Evolutionary conservation across 2,329 filamentous ascomycete genomes (phyloP), one percentile per base, ranked within the genome.

Genomic region (Drechslera avenae): DNA sequence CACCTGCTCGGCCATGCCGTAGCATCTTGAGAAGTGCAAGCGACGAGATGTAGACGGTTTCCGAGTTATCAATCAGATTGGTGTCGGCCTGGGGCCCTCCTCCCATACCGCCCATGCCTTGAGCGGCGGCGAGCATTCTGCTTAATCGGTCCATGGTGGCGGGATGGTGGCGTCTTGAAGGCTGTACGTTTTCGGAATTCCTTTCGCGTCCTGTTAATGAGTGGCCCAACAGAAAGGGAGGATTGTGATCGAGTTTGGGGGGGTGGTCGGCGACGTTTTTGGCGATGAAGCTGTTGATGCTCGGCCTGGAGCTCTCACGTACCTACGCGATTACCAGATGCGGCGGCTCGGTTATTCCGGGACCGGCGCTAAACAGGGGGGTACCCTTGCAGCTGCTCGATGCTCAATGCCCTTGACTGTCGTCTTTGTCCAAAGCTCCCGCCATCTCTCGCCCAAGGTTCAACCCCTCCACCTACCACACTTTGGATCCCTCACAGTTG

Each of bases 1-100:
- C 94, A 80, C 94, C 94, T 33, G 94, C 94, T 63, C 94, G 89
- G 60, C 94, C 94, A 77, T 99, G 94, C 74, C 94, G 88, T 76
- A 99, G 83, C 94, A 99, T 99, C 84, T 99, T 99, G 67, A 99
- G 83, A 45, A 99, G 83, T 44, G 94, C 94, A 55, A 99, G 86
- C 40, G 94, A 99, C 44, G 94, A 99, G 68, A 99, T 99, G 80
- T 99, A 96, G 64, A 99, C 94, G 28, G 94, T 99, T 81, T 99
- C 94, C 67, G 93, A 96, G 80, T 99, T 99, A 75, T 99, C 94
- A 75, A 99, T 95, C 54, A 99, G 84, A 72, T 88, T 92, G 32
- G 93, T 94, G 68, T 97, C 93, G 46, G 62, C 59, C 34, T 62
- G 61, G 39, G 64, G 88, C 67, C 66, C 64, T 33, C 59, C 54